Percentiles rank a stretch among this genome's conserved stretches.
These are phyloP conservation scores for Boletus reticuloceps DNA, from an alignment of 768 basidiomycete genomes.

Conservation along the genomic window DNA sequence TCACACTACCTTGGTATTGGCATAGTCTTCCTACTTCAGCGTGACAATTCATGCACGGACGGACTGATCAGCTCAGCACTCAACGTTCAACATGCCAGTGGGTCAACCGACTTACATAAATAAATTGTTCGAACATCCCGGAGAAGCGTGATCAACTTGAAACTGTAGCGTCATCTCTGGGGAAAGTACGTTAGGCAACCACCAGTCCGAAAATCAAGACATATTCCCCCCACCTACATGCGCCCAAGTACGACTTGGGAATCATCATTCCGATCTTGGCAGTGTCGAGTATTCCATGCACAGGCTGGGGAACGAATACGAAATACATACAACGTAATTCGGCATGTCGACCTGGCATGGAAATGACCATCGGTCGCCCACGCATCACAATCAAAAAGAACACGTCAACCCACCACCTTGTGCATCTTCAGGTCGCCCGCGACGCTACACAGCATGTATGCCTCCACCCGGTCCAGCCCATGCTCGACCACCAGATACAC, in stretches of 20 bases:
- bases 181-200: too few species aligned
- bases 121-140: too few species aligned
- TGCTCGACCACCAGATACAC: slow-evolving; percentile 44
- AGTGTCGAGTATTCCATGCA: background rate
- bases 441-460: slow-evolving; percentile 63
- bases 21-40: too few species aligned
- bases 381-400: background rate
- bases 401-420: slow-evolving; percentile 51
- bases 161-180: too few species aligned
- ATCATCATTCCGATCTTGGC: slow-evolving; percentile 56
- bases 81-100: too few species aligned
- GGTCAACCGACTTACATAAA: too few species aligned
- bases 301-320: background rate
- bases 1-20: too few species aligned
- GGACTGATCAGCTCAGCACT: too few species aligned
- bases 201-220: too few species aligned
- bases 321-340: slow-evolving; percentile 51
- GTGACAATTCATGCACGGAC: too few species aligned
- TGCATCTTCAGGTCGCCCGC: slow-evolving; percentile 58
- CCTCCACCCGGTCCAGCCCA: slow-evolving; percentile 43
- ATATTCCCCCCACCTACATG: background rate
- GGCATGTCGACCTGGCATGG: slow-evolving; percentile 57
- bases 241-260: slow-evolving; percentile 41
- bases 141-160: too few species aligned
- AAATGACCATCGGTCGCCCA: background rate